Evolutionary conservation across 345 rosid genomes (phyloP), one percentile per base, ranked within the genome.

Genomic region (Euclidium syriacum): DNA sequence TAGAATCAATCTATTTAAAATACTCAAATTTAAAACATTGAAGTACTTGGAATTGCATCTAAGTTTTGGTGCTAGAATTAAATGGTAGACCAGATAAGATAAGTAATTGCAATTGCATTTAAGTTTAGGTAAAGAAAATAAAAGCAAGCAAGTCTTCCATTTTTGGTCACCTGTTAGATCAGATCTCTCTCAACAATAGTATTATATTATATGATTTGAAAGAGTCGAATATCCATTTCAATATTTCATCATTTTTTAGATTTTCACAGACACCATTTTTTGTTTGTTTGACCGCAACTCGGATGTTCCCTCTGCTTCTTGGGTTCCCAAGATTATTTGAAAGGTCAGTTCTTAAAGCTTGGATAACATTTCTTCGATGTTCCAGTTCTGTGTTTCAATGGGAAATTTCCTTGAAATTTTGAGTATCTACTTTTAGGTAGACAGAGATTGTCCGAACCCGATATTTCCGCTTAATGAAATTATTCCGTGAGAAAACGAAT

Each of bases 221-320:
- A 29, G 7, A 39, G 18, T 48, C 43, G 51, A 67, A 57, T 23
- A 67, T 43, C 39, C 58, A 29, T 6, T 29, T 29, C 33, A 9
- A 3, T 9, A 48, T 49, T 67, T 67, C 59, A 36, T 40, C 51
- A 26, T 51, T 47, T 54, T 24, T 4, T 23, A 53, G 44, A 36
- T 43, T 36, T 41, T 25, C 50, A 38, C 4, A 34, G 8, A 19
- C 48, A 14, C 30, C 48, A 6, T 33, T 35, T 51, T 38, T 59
- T 59, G 29, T 59, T 59, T 51, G 61, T 52, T 69, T 69, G 73
- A 69, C 73, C 44, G 32, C 22, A 18, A 34, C 62, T 52, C 43
- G 18, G 4, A 59, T 4, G 32, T 58, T 16, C 67, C 46, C 62
- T 61, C 52, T 68, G 39, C 39, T 60, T 52, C 18, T 29, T 9